These are phyloP conservation scores for Protea cynaroides DNA, from an alignment of 164 flowering plant species.

Conservation along the genomic window DNA sequence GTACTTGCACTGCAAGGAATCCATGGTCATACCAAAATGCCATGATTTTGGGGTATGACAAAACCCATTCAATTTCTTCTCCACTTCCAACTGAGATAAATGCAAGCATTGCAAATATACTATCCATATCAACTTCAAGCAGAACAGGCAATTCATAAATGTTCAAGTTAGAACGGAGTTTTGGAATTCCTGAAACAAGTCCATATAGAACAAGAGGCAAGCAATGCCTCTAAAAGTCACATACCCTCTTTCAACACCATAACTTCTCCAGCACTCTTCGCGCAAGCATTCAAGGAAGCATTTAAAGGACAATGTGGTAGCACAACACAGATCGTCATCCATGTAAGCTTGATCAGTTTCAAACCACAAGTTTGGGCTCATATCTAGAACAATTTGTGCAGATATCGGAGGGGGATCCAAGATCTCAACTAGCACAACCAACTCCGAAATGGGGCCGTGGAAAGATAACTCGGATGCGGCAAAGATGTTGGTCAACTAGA, in stretches of 20 bases:
- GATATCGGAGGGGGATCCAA: no score
- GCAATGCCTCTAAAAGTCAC: constrained; percentile 52
- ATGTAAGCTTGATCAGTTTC: constrained; percentile 63
- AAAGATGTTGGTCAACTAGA: no score
- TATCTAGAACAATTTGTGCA: constrained; percentile 56
- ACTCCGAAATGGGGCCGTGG: no score
- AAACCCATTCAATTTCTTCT: constrained; percentile 24
- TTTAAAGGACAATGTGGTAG: constrained; percentile 85
- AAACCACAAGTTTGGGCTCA: constrained; percentile 55
- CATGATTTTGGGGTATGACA: no score
- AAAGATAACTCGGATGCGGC: no score
- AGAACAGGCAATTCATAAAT: constrained; percentile 78
- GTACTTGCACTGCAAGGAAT: no score
- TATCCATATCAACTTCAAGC: constrained; percentile 78
- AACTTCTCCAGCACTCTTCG: constrained; percentile 88
- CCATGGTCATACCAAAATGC: no score
- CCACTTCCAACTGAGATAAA: constrained; percentile 48
- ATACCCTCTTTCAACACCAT: constrained; percentile 81
- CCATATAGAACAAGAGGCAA: constrained; percentile 77
- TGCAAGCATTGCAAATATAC: constrained; percentile 83
- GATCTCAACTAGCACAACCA: no score
- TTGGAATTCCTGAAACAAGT: constrained; percentile 80
- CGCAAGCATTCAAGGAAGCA: constrained; percentile 84
- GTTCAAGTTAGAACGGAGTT: constrained; percentile 84
- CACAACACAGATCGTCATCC: constrained; percentile 96